Percentiles rank a stretch among this genome's conserved stretches.
phyloP scores from a whole-genome alignment of 768 basidiomycete species.

The Termitomyces eurrhizus region DNA sequence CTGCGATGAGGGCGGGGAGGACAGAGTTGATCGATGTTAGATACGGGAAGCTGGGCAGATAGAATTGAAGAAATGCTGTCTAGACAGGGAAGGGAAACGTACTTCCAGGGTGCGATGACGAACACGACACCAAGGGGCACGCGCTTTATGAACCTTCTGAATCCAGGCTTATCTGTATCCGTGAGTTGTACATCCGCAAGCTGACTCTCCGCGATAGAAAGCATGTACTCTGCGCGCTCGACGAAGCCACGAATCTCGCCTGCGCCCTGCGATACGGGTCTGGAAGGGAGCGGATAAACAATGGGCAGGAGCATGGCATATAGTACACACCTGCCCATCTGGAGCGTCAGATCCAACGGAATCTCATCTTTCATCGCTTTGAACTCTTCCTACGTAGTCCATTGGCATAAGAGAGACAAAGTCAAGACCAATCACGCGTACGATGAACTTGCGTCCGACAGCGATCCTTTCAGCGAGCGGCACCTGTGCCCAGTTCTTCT shows the following conservation, averaged over 20 bases:
- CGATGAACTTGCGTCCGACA: slow-evolving; percentile 52
- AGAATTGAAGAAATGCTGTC: neutral
- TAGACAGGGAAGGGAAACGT: slow-evolving; percentile 23
- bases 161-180: slow-evolving; percentile 79
- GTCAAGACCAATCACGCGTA: slow-evolving; percentile 9
- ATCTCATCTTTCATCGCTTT: slow-evolving; percentile 53
- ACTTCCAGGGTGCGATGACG: slow-evolving; percentile 94
- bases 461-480: slow-evolving; percentile 67
- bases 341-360: slow-evolving; percentile 71
- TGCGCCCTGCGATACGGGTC: slow-evolving; percentile 73
- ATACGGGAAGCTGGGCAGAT: slow-evolving; percentile 71
- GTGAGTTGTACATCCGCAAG: slow-evolving; percentile 72
- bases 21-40: slow-evolving; percentile 89
- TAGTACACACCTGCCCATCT: slow-evolving; percentile 82
- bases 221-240: slow-evolving; percentile 79
- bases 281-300: slow-evolving; percentile 21
- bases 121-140: slow-evolving; percentile 84
- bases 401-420: neutral
- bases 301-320: neutral
- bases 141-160: slow-evolving; percentile 79
- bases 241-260: slow-evolving; percentile 82
- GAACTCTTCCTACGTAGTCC: slow-evolving; percentile 41
- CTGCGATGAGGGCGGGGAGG: slow-evolving; percentile 85
- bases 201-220: slow-evolving; percentile 72
- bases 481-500: slow-evolving; percentile 71